Percentiles rank a stretch among this genome's conserved stretches.
Conservation (phyloP, 2,329 filamentous ascomycete genomes). For the Fusarium torreyae region DNA sequence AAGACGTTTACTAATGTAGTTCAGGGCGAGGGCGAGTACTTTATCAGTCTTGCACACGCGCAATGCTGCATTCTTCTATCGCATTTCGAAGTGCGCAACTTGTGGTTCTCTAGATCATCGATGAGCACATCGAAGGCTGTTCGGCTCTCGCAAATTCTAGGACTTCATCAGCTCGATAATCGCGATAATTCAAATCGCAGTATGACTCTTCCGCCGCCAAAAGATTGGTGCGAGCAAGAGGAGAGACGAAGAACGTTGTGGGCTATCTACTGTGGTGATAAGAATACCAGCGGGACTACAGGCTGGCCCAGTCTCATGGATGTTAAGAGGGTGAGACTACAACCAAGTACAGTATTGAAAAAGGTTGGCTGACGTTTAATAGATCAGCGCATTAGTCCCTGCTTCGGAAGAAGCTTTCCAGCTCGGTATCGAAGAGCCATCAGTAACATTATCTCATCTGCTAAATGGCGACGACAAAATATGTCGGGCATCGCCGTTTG, state of each 20-base stretch:
- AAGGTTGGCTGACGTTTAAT: constrained; percentile 20
- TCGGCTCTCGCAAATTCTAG: constrained; percentile 83
- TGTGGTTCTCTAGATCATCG: constrained; percentile 87
- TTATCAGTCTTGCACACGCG: constrained; percentile 75
- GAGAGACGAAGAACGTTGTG: constrained; percentile 87
- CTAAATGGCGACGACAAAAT: constrained; percentile 65
- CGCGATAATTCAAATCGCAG: constrained; percentile 70
- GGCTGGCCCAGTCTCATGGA: constrained; percentile 89
- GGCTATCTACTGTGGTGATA: constrained; percentile 83
- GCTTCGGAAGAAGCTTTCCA: constrained; percentile 81
- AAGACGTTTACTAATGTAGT: not conserved
- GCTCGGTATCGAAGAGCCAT: constrained; percentile 72
- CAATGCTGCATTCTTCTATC: constrained; percentile 82
- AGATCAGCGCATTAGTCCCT: constrained; percentile 82
- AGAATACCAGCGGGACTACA: constrained; percentile 86
- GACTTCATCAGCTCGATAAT: constrained; percentile 81
- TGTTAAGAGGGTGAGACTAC: constrained; percentile 69
- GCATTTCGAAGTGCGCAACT: constrained; percentile 83
- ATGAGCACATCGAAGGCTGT: constrained; percentile 80
- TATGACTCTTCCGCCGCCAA: constrained; percentile 78
- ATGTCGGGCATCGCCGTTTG: constrained; percentile 74
- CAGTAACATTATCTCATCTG: constrained; percentile 72
- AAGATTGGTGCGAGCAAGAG: constrained; percentile 80
- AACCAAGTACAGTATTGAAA: rapidly evolving
- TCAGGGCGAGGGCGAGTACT: constrained; percentile 47